Evolutionary conservation across 2,329 filamentous ascomycete species (phyloP), one percentile per base, ranked within the genome.

Genomic region (Pseudocercospora ulei): DNA sequence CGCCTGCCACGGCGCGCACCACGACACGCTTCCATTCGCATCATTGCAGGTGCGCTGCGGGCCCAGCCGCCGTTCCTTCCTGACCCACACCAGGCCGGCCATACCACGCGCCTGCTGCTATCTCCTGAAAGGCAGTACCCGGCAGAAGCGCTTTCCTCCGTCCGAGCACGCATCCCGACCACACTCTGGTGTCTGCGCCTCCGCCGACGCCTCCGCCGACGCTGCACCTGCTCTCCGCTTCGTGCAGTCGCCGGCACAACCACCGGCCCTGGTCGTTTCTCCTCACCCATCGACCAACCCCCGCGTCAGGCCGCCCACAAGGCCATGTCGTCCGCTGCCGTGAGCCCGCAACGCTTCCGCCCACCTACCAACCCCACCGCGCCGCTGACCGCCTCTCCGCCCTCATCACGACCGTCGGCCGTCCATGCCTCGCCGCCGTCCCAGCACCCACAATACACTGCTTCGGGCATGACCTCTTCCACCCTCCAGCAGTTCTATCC

Each of bases 401-500:
- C 45, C 4, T 31, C 47, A n/a, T 43, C 45, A 31, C 42, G 44
- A 26, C 39, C 40, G 43, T 7, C 25, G 43, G 27, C 14, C 33
- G 37, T 42, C 29, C 63, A 67, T 62, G 63, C 62, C 53, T 59
- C 59, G 44, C 57, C 63, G 38, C 58, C 64, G 55, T 46, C 57
- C 59, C 63, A 47, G 48, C 52, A 56, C 49, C 50, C 54, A 22
- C 44, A 61, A 46, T 58, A 56, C 46, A 50, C 52, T 44, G 55
- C 53, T 44, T 57, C 55, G 50, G 59, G 59, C 42, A 56, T 61
- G 48, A 62, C 62, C 31, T 82, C 83, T 22, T 76, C 86, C 56
- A 87, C 82, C 5, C 92, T 86, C 8, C 90, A 84, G 27, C 80
- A 76, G 48, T 74, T 77, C 45, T 57, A 61, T 35, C 53, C 55